phyloP scores from a whole-genome alignment of 164 flowering plant species.

The Akebia trifoliata region DNA sequence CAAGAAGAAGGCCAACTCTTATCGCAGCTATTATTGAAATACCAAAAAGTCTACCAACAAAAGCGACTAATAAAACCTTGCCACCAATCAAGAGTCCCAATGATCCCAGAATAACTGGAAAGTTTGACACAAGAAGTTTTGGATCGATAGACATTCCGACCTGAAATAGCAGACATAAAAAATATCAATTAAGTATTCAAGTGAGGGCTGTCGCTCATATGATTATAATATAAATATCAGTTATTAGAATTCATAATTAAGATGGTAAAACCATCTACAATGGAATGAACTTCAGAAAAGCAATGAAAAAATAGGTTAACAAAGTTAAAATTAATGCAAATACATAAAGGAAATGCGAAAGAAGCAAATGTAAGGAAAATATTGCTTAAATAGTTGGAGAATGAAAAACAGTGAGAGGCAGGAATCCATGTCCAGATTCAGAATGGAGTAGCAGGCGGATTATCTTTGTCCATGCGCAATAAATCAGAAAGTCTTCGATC shows the following conservation, averaged over 20 bases:
- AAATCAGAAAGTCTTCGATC: neutral
- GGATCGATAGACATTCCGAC: conserved; percentile 99
- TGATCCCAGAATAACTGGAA: conserved; percentile 69
- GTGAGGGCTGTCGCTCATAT: too few species aligned
- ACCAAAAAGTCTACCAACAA: conserved; percentile 82
- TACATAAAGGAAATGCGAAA: neutral
- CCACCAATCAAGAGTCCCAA: conserved; percentile 84
- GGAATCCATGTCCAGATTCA: neutral
- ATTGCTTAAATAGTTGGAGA: neutral
- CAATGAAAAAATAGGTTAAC: neutral
- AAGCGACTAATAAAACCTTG: conserved; percentile 72
- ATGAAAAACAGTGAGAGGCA: neutral
- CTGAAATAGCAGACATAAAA: conserved; percentile 38
- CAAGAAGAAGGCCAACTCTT: conserved; percentile 96
- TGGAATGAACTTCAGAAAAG: neutral
- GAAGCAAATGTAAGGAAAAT: neutral
- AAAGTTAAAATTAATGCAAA: neutral
- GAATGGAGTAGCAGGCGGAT: conserved; percentile 1
- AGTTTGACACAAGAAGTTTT: conserved; percentile 85
- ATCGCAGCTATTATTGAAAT: conserved; percentile 85
- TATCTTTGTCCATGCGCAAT: neutral
- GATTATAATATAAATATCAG: too few species aligned
- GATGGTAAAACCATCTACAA: too few species aligned
- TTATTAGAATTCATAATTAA: too few species aligned
- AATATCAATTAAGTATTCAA: too few species aligned